Percentiles rank a stretch among this genome's conserved stretches.
phyloP scores from a whole-genome alignment of 2,329 filamentous ascomycete species.

The Dothidotthia symphoricarpi region DNA sequence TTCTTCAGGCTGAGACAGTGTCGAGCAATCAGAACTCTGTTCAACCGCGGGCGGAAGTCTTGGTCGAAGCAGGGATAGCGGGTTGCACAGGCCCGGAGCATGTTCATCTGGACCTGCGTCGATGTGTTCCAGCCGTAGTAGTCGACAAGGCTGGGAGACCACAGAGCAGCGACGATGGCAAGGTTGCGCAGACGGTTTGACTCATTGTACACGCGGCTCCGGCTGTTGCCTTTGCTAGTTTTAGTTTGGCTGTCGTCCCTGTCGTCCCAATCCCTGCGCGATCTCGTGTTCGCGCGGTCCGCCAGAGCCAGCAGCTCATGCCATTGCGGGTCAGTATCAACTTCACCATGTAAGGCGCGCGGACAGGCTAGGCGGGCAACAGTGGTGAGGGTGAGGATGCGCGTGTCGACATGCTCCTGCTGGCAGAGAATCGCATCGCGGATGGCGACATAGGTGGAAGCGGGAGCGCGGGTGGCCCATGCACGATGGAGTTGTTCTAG shows the following conservation, averaged over 20 bases:
- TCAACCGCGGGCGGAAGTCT: background rate
- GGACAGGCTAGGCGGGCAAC: background rate
- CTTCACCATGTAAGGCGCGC: background rate
- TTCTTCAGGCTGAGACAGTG: background rate
- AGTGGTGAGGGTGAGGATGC: background rate
- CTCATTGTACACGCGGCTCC: background rate
- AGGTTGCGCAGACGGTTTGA: conserved; percentile 1
- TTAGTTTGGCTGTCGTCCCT: no score
- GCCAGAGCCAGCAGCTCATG: conserved; percentile 1
- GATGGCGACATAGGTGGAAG: background rate
- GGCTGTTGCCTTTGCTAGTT: no score
- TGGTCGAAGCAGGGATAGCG: background rate
- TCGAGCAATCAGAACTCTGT: background rate
- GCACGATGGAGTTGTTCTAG: background rate
- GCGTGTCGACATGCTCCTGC: background rate
- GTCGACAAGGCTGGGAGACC: background rate
- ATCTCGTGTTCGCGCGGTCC: background rate
- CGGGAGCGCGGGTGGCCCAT: background rate
- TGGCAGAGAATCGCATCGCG: background rate
- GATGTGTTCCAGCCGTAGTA: background rate
- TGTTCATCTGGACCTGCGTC: background rate
- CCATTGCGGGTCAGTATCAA: background rate
- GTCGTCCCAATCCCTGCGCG: background rate
- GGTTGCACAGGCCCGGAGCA: background rate
- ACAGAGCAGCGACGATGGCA: background rate